Percentiles rank a stretch among this genome's conserved stretches.
Conservation (phyloP, 2,329 filamentous ascomycete genomes). For the Aspergillus ruber region DNA sequence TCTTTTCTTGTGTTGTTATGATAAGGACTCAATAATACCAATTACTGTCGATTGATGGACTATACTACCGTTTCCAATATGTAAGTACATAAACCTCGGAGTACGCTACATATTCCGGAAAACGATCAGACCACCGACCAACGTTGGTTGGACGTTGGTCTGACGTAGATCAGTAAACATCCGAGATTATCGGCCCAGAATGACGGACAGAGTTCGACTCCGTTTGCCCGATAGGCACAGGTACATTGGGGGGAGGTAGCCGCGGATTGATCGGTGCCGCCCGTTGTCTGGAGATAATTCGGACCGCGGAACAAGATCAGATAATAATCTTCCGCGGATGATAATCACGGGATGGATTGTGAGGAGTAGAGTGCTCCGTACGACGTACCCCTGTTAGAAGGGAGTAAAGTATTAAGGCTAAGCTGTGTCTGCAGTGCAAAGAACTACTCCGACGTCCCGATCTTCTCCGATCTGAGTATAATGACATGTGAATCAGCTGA, state of each 20-base stretch:
- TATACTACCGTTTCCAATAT: too few species aligned
- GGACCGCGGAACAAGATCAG: not conserved
- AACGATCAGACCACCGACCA: not conserved
- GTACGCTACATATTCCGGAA: not conserved
- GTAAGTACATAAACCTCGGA: too few species aligned
- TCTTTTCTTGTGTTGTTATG: not conserved
- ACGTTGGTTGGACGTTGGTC: not conserved
- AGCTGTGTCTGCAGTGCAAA: not conserved
- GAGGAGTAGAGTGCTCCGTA: not conserved
- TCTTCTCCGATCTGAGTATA: not conserved
- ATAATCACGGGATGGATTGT: too few species aligned
- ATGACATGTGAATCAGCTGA: not conserved
- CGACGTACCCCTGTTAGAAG: not conserved
- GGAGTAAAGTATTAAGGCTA: not conserved
- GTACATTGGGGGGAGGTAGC: too few species aligned
- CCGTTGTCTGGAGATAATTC: not conserved
- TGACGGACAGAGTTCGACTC: not conserved
- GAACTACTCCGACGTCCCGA: not conserved
- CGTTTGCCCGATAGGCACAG: not conserved
- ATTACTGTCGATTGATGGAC: not conserved
- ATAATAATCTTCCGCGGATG: not conserved
- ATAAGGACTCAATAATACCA: not conserved
- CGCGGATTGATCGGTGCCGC: not conserved
- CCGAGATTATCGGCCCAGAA: too few species aligned
- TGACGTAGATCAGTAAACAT: too few species aligned